phyloP scores from a whole-genome alignment of 805 yeast genomes.

The Phaffomyces thermotolerans region DNA sequence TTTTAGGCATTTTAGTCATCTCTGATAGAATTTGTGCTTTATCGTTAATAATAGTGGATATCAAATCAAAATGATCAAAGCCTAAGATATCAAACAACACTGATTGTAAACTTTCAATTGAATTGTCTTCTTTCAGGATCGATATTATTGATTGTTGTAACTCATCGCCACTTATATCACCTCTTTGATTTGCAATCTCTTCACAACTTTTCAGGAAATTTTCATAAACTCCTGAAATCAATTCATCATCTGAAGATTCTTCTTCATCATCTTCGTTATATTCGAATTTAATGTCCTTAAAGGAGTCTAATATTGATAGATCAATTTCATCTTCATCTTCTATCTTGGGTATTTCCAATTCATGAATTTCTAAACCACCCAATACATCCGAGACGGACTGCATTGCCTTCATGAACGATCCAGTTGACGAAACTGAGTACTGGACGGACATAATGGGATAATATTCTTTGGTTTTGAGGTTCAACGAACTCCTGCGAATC shows the following conservation, averaged over 20 bases:
- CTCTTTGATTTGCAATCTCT: slow-evolving; percentile 28
- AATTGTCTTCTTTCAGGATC: slow-evolving; percentile 29
- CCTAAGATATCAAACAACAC: slow-evolving; percentile 76
- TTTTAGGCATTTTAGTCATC: slow-evolving; percentile 17
- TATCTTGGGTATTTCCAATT: slow-evolving; percentile 29
- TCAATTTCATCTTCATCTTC: slow-evolving; percentile 33
- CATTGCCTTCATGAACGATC: slow-evolving; percentile 77
- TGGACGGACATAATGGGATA: slow-evolving; percentile 18
- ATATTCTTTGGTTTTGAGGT: too few relatives aligned
- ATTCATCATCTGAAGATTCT: slow-evolving; percentile 4
- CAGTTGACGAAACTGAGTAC: slow-evolving; percentile 56
- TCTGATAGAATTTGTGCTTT: slow-evolving; percentile 27
- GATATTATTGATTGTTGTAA: slow-evolving; percentile 24
- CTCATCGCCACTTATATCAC: slow-evolving; percentile 29
- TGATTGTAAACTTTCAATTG: slow-evolving; percentile 61
- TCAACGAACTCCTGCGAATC: too few relatives aligned
- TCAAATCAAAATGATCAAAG: slow-evolving; percentile 75
- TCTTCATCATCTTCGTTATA: slow-evolving; percentile 15
- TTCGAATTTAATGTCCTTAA: slow-evolving; percentile 24
- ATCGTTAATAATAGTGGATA: slow-evolving; percentile 51
- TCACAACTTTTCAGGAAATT: slow-evolving; percentile 19
- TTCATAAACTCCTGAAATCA: slow-evolving; percentile 10
- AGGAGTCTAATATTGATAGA: slow-evolving; percentile 26
- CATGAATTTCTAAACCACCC: slow-evolving; percentile 22
- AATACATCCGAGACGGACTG: slow-evolving; percentile 53